Evolutionary conservation across 139 green algal species (phyloP), one percentile per base, ranked within the genome.

Genomic region (Picochlorum sp.): DNA sequence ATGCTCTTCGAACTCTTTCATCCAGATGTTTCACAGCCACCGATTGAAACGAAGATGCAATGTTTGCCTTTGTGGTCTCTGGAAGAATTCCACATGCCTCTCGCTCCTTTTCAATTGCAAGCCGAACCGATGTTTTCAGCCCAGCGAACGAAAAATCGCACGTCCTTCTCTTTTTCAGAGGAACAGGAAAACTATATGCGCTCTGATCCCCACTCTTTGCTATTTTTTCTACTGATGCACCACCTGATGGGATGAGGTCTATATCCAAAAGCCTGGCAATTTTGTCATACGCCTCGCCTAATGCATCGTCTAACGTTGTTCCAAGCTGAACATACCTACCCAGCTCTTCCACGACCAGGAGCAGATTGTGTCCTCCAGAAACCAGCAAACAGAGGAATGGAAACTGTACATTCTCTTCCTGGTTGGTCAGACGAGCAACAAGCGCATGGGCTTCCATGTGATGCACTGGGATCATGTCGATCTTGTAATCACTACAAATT

Each of bases 361-460:
- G 70, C 66, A 96, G 74, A 78, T 97, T 98, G 83, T 98, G 93
- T 2, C 93, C 93, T 1, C 85, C 92, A 9, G 83, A 94, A 10
- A 96, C 84, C 32, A 97, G 84, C 67, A 97, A 71, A 69, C 87
- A 95, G 23, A 97, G 75, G 70, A 96, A 97, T 0, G 91, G 91
- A 65, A 97, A 97, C 14, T 45, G 56, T n/a, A 45, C 14, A 45
- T 26, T 34, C 1, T 49, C 24, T 59, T 9, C 23, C 37, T 16
- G 41, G 21, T 15, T 14, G 26, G 57, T 49, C 69, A 87, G 45
- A 6, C 90, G 68, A 1, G 88, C 88, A 23, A 98, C 83, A n/a
- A 98, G 75, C 0, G 89, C 84, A 67, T 99, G 94, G 4, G 92
- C 94, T 79, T 99, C 94, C 92, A 99, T 97, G 76, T 99, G 94